Base-by-base conservation (phyloP, 345 rosid species). In the Erodium maritimum region DNA sequence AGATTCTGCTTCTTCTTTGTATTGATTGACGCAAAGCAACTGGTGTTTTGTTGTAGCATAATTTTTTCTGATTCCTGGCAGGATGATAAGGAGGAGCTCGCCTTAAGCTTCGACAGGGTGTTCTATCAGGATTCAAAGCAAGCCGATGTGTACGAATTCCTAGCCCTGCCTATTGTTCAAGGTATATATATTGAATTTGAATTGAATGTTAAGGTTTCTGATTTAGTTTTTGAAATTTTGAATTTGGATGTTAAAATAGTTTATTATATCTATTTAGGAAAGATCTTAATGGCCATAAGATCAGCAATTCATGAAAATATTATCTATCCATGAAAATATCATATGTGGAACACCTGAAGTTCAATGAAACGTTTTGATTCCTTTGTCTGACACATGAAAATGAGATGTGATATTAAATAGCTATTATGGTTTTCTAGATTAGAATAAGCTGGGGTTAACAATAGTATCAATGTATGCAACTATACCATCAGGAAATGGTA, bases 51-150 rank as follows among this genome's bases (percentile, higher is more conserved):
- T 21, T 29, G 20, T 55, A 45, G 19, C n/a, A n/a, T 19, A 53
- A 42, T 51, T 11, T 11, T 10, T 23, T 50, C 34, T 17, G 1
- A 21, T 63, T 22, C 18, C 9, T 50, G 17, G 19, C 56, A 87
- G 85, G 82, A 87, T 65, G 97, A 76, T 56, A 85, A 85, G 70
- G 94, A 88, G 54, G 86, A 84, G 52, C 56, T 71, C 54, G 67
- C 68, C 53, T 85, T 87, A 61, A 71, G 74, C 78, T 80, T 87
- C 18, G 86, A 90, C 65, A 61, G 71, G 72, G 83, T 81, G 45
- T 87, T 87, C 60, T 73, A 78, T 19, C 74, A 87, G 62, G 71
- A 72, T 46, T 82, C 95, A 20, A 24, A 72, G 62, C 88, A 82
- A 78, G 70, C 76, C 61, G 81, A 78, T 52, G 78, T 91, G 18